Percentiles rank a stretch among this genome's conserved stretches.
Conservation (phyloP, 306 rosid genomes). For the Ziziphus jujuba region DNA sequence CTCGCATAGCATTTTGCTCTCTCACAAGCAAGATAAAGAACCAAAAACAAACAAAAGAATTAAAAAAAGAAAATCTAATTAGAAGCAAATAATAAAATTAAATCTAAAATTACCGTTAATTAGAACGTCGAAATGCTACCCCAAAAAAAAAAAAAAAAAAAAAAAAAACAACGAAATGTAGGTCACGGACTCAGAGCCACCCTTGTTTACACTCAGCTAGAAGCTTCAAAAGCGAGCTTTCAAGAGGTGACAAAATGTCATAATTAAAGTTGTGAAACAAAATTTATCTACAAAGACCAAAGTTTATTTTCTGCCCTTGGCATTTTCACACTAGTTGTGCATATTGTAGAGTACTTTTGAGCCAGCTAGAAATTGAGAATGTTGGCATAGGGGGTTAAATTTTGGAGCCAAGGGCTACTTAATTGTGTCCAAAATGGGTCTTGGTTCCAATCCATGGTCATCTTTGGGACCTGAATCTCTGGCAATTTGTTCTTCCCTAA, state of each 20-base stretch:
- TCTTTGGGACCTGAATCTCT: slow-evolving; percentile 62
- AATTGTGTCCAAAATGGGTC: slow-evolving; percentile 70
- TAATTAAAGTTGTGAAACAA: background rate
- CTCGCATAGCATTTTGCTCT: too few relatives aligned
- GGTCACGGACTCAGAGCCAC: too few relatives aligned
- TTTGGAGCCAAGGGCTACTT: slow-evolving; percentile 83
- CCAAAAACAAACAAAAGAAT: too few relatives aligned
- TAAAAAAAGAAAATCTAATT: too few relatives aligned
- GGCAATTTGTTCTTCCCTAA: slow-evolving; percentile 43
- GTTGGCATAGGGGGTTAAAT: slow-evolving; percentile 55
- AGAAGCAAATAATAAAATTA: too few relatives aligned
- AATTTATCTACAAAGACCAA: slow-evolving; percentile 28
- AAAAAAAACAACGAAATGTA: too few relatives aligned
- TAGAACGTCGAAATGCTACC: too few relatives aligned
- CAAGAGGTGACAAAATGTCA: background rate
- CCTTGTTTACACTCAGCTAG: too few relatives aligned
- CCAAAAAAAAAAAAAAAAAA: too few relatives aligned
- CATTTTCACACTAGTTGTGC: background rate
- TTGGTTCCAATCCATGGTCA: slow-evolving; percentile 67
- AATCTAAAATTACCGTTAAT: too few relatives aligned
- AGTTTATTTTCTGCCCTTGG: background rate
- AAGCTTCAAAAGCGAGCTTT: background rate
- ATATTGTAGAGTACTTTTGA: too few relatives aligned
- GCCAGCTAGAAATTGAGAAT: slow-evolving; percentile 58
- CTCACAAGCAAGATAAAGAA: too few relatives aligned